These are phyloP conservation scores for Candida glucosophila DNA, from an alignment of 1,139 yeast species.

Conservation along the genomic window DNA sequence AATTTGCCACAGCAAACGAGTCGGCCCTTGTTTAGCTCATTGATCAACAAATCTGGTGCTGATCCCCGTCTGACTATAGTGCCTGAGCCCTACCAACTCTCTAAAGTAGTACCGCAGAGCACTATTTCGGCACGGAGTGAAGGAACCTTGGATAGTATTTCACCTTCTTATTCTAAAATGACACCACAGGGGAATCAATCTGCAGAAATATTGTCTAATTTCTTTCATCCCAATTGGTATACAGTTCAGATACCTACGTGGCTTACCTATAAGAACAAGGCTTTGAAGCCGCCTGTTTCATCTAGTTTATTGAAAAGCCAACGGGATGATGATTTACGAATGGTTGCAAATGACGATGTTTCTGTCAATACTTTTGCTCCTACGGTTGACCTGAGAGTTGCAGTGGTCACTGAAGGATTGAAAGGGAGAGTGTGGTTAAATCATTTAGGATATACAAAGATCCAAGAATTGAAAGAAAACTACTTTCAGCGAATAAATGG, in stretches of 20 bases:
- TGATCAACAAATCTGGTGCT: constrained; percentile 52
- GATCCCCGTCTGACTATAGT: constrained; percentile 59
- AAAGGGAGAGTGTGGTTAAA: constrained; percentile 74
- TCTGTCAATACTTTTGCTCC: constrained; percentile 71
- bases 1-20: constrained; percentile 16
- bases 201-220: constrained; percentile 59
- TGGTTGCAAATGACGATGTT: constrained; percentile 9
- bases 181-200: constrained; percentile 57
- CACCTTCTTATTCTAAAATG: constrained; percentile 38
- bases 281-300: constrained; percentile 18
- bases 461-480: constrained; percentile 28
- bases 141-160: constrained; percentile 44
- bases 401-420: constrained; percentile 55
- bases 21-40: constrained; percentile 64
- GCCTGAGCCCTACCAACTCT: constrained; percentile 48
- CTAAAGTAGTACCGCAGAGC: constrained; percentile 51
- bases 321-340: constrained; percentile 10
- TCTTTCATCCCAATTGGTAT: constrained; percentile 83
- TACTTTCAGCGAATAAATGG: constrained; percentile 10
- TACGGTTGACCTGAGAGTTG: constrained; percentile 56
- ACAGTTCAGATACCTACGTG: constrained; percentile 76
- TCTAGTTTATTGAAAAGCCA: constrained; percentile 13
- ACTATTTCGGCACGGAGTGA: constrained; percentile 15
- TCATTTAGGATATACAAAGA: constrained; percentile 52
- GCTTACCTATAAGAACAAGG: constrained; percentile 47